Conservation (phyloP, 768 basidiomycete species). For the Naematelia encephala region DNA sequence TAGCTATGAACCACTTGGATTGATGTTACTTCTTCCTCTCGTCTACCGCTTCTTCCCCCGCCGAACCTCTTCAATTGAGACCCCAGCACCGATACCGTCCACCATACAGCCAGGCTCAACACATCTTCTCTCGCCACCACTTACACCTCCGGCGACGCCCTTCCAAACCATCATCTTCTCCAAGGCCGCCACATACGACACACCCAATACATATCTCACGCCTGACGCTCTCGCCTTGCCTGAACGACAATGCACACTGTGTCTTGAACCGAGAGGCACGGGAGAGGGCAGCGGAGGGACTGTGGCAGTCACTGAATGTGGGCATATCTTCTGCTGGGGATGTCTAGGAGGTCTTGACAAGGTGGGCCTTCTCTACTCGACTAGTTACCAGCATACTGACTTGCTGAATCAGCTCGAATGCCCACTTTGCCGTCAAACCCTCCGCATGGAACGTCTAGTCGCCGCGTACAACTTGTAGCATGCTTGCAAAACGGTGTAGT, state of each 20-base stretch:
- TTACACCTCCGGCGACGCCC: conserved; percentile 21
- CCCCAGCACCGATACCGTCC: background rate
- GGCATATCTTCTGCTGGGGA: conserved; percentile 52
- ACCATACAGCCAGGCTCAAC: conserved; percentile 8
- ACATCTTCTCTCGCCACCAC: conserved; percentile 15
- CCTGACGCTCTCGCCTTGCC: conserved; percentile 20
- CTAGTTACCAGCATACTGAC: conserved; percentile 3
- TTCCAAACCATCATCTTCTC: conserved; percentile 22
- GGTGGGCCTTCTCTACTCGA: conserved; percentile 25
- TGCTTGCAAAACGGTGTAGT: background rate
- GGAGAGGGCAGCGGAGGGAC: conserved; percentile 46
- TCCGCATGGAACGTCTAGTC: conserved; percentile 47
- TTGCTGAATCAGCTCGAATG: conserved; percentile 42
- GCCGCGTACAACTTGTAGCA: conserved; percentile 44
- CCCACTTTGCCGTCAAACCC: conserved; percentile 47
- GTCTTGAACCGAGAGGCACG: conserved; percentile 44
- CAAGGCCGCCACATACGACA: conserved; percentile 17
- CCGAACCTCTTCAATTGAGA: background rate
- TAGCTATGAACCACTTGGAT: conserved; percentile 44
- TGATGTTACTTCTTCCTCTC: conserved; percentile 38
- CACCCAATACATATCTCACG: conserved; percentile 37
- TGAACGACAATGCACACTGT: conserved; percentile 46
- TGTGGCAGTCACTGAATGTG: conserved; percentile 49
- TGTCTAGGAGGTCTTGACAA: conserved; percentile 51
- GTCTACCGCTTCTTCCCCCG: conserved; percentile 16